Evolutionary conservation across 352 stramenopile species (phyloP), one percentile per base, ranked within the genome.

Genomic region (Phytophthora ohioensis): DNA sequence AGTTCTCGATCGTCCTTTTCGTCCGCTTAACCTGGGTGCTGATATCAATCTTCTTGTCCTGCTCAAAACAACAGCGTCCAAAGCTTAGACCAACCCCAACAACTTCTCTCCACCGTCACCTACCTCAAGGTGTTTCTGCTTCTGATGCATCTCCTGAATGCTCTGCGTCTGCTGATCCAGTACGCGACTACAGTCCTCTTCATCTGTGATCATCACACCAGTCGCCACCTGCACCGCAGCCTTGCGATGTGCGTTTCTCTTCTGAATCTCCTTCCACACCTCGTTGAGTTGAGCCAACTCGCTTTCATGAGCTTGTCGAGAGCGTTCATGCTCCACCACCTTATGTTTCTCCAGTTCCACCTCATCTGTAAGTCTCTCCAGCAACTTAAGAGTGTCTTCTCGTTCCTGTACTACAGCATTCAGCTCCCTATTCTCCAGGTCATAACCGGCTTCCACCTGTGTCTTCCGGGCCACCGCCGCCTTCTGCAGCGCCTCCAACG

Each of bases 11-110:
- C 31, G 65, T 80, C 49, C 81, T 69, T 31, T 81, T 84, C 9
- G 82, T 91, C 45, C 88, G 69, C 68, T 90, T 90, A 13, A 91
- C 81, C 7, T 84, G 71, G 3, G 82, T 91, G 49, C 76, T 82
- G n/a, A 91, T 81, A 48, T 93, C 86, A 32, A 92, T 89, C 67
- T 89, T 85, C 59, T 88, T 80, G 47, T 92, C 84, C 76, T 89
- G 30, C n/a, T 15, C 41, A 34, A 48, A 27, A 38, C 36, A 45
- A 63, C 17, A n/a, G 42, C 32, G 7, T 27, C 17, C 8, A 34
- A 51, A 53, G 7, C 12, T 53, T 48, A 55, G 4, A 21, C 13
- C 52, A 38, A 30, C 13, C 46, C 10, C 11, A 32, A 34, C 5
- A 13, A 1, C 31, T 41, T 5, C 4, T 9, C 41, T 48, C 9